These are phyloP conservation scores for Globisporangium alternatum DNA, from an alignment of 352 stramenopile genomes.

Conservation along the genomic window DNA sequence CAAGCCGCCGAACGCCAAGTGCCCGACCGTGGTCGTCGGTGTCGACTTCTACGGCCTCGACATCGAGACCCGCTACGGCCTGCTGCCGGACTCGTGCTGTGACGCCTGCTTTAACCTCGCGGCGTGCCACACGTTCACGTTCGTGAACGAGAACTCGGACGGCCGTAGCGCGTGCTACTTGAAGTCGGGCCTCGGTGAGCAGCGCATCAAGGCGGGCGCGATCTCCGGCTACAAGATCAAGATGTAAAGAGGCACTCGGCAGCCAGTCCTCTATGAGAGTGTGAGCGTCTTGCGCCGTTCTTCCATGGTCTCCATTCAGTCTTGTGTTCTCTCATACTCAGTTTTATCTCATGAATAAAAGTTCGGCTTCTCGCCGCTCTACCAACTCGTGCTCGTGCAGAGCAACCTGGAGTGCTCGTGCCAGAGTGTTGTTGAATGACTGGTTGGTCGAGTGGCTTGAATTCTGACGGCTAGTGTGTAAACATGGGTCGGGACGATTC, in stretches of 20 bases:
- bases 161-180: slow-evolving; percentile 56
- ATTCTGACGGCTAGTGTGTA: no score
- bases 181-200: slow-evolving; percentile 33
- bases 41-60: slow-evolving; percentile 53
- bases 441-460: no score
- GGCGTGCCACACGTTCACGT: slow-evolving; percentile 46
- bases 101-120: slow-evolving; percentile 36
- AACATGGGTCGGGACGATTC: no score
- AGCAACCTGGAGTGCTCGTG: no score
- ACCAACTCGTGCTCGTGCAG: no score
- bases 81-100: slow-evolving; percentile 48
- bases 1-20: slow-evolving; percentile 30
- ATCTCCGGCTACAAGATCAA: slow-evolving; percentile 45
- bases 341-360: no score
- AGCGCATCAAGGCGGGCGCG: slow-evolving; percentile 24
- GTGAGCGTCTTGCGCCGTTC: background rate
- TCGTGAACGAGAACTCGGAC: slow-evolving; percentile 56
- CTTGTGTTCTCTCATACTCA: no score
- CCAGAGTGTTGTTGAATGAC: no score
- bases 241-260: background rate
- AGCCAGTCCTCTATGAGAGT: background rate
- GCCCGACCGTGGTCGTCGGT: slow-evolving; percentile 30
- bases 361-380: no score
- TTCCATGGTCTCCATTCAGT: no score
- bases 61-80: slow-evolving; percentile 34